Base-by-base conservation (phyloP, 2,329 filamentous ascomycete genomes). In the Aspergillus ochraceus region DNA sequence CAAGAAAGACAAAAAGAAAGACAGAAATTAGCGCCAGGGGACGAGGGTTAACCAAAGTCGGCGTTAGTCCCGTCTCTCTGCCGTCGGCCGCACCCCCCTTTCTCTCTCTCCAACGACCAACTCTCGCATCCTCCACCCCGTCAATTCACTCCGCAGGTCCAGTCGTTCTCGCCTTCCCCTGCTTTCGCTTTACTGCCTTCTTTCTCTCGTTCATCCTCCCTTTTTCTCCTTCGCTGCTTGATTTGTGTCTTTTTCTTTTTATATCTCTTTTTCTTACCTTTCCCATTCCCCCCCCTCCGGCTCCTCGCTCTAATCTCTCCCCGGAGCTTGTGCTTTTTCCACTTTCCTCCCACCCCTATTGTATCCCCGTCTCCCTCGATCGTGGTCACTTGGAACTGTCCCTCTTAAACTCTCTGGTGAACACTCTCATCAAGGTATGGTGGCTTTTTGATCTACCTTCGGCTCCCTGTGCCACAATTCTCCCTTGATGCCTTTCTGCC, bases 51-150 rank as follows among this genome's bases (percentile, higher is more conserved):
- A 24, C 19, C 45, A 8, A 17, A 47, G 11, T 47, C 45, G 19
- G 45, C 22, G 19, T 19, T 55, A 29, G 39, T 49, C 26, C n/a
- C n/a, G 30, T 42, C 22, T 17, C 46, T 20, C n/a, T n/a, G 14
- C 19, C n/a, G 39, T 12, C 45, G 39, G 65, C 60, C 62, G 22
- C 22, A 66, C 71, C 71, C 70, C 68, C 69, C 74, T 71, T 70
- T 70, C 74, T 70, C 70, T 70, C 70, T 65, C 61, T 60, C 60
- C 63, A 59, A 58, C 57, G 46, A 59, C 58, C 61, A 61, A 60
- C 63, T 64, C 65, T 66, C 64, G 45, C 61, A 52, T 53, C 55
- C 64, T 63, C 61, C 60, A 64, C 61, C 60, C 62, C 56, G 59
- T 62, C 36, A n/a, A 17, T 42, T 42, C 64, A 64, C 64, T 67